phyloP scores from a whole-genome alignment of 257 asterid genomes.

The Voacanga thouarsii region DNA sequence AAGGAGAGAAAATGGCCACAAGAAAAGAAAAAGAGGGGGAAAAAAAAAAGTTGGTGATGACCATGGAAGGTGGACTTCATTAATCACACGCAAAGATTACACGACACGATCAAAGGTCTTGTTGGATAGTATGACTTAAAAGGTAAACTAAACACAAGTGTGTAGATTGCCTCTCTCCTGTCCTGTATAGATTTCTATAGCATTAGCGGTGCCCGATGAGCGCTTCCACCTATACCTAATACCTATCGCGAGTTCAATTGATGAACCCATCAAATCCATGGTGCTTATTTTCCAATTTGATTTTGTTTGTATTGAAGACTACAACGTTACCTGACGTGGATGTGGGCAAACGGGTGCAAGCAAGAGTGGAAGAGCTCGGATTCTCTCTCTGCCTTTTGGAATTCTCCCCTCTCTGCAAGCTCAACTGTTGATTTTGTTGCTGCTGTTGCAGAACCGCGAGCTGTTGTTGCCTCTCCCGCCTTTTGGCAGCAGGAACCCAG shows the following conservation, averaged over 20 bases:
- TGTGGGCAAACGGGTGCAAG: conserved; percentile 44
- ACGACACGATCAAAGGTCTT: conserved; percentile 15
- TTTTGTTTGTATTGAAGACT: conserved; percentile 8
- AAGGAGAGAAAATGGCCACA: conserved; percentile 2
- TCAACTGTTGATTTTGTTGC: conserved; percentile 29
- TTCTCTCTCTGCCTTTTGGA: conserved; percentile 50
- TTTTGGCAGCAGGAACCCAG: conserved; percentile 75
- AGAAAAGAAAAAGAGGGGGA: background rate
- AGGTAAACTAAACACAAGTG: background rate
- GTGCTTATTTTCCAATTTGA: background rate
- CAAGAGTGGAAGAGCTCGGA: conserved; percentile 37
- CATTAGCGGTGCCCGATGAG: background rate
- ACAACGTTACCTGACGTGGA: conserved; percentile 44
- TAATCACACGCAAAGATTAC: conserved; percentile 25
- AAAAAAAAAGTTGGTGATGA: conserved; percentile 15
- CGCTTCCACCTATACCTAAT: conserved; percentile 6
- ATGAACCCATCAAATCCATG: conserved; percentile 3
- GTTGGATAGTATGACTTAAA: conserved; percentile 11
- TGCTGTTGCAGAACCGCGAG: conserved; percentile 27
- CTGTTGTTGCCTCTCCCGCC: conserved; percentile 64
- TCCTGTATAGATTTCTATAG: background rate
- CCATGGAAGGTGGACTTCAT: conserved; percentile 19
- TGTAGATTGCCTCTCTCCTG: conserved; percentile 2
- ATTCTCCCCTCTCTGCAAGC: conserved; percentile 29
- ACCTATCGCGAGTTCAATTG: background rate